These are phyloP conservation scores for Colletotrichum orchidophilum DNA, from an alignment of 2,329 filamentous ascomycete species.

Conservation along the genomic window DNA sequence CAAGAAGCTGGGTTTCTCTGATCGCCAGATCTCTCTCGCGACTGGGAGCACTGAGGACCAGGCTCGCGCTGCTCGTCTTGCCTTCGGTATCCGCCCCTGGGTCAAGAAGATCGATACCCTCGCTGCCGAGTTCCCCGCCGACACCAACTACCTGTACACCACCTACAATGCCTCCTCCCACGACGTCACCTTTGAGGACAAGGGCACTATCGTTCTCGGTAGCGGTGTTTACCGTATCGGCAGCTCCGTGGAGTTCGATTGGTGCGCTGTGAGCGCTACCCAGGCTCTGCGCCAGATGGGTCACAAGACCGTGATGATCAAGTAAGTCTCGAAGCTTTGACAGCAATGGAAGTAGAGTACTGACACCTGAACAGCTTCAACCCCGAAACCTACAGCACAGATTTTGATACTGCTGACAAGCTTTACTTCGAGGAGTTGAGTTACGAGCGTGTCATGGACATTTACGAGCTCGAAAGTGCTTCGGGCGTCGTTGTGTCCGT, in stretches of 20 bases:
- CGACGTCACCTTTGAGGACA: conserved; percentile 93
- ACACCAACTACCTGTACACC: conserved; percentile 96
- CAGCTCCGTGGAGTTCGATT: conserved; percentile 98
- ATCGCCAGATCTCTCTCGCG: conserved; percentile 90
- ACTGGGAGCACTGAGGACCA: conserved; percentile 89
- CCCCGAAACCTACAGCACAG: conserved; percentile 83
- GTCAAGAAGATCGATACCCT: conserved; percentile 99
- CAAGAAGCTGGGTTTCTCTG: conserved; percentile 98
- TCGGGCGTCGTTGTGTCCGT: conserved; percentile 93
- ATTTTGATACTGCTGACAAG: conserved; percentile 89
- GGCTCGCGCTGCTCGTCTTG: conserved; percentile 84
- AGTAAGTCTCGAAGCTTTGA: conserved; percentile 58
- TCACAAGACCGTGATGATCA: conserved; percentile 98
- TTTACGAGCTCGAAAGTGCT: conserved; percentile 90
- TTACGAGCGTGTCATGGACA: conserved; percentile 98
- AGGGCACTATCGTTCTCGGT: conserved; percentile 88
- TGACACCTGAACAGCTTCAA: conserved; percentile 61
- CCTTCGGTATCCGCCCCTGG: conserved; percentile 91
- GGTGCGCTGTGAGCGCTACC: conserved; percentile 94
- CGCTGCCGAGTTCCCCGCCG: conserved; percentile 93
- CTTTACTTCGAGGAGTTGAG: conserved; percentile 97
- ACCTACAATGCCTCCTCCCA: conserved; percentile 97
- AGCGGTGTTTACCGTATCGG: conserved; percentile 98
- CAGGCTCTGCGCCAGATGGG: conserved; percentile 85
- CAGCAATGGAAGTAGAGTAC: not conserved